Percentiles rank a stretch among this genome's conserved stretches.
Evolutionary conservation across 768 basidiomycete genomes (phyloP).

Genomic region (Mycena polygramma): DNA sequence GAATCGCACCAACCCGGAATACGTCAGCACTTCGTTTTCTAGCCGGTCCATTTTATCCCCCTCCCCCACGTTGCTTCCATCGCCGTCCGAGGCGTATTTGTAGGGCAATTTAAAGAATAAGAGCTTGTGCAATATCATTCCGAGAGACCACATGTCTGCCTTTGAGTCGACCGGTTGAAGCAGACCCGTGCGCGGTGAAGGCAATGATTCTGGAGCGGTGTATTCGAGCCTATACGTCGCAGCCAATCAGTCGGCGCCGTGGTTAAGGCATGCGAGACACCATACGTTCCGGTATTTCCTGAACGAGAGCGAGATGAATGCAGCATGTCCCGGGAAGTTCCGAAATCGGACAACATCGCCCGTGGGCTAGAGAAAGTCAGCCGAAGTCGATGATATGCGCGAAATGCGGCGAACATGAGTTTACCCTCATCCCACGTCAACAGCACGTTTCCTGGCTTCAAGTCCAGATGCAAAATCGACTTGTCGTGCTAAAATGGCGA

Average conservation of each 20-base stretch:
- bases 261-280: conserved; percentile 33
- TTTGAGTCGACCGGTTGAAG: conserved; percentile 86
- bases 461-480: conserved; percentile 91
- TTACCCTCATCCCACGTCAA: conserved; percentile 91
- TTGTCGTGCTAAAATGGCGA: conserved; percentile 71
- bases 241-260: background rate
- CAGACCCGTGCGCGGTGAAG: conserved; percentile 72
- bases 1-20: conserved; percentile 71
- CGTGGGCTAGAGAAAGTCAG: conserved; percentile 70
- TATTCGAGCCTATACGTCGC: conserved; percentile 76
- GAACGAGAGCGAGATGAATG: conserved; percentile 75
- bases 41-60: conserved; percentile 76
- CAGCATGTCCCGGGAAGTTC: conserved; percentile 93
- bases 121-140: conserved; percentile 95
- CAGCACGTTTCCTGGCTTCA: conserved; percentile 95
- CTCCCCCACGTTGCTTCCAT: conserved; percentile 61
- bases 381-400: background rate
- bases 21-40: conserved; percentile 79
- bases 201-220: conserved; percentile 89
- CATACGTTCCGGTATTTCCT: conserved; percentile 96
- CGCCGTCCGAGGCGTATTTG: conserved; percentile 74
- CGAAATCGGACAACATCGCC: conserved; percentile 96
- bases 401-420: conserved; percentile 70
- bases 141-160: conserved; percentile 97
- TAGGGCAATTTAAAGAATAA: conserved; percentile 94